Evolutionary conservation across 495 filamentous ascomycete species (phyloP).

Genomic region (Clavariopsis aquatica): DNA sequence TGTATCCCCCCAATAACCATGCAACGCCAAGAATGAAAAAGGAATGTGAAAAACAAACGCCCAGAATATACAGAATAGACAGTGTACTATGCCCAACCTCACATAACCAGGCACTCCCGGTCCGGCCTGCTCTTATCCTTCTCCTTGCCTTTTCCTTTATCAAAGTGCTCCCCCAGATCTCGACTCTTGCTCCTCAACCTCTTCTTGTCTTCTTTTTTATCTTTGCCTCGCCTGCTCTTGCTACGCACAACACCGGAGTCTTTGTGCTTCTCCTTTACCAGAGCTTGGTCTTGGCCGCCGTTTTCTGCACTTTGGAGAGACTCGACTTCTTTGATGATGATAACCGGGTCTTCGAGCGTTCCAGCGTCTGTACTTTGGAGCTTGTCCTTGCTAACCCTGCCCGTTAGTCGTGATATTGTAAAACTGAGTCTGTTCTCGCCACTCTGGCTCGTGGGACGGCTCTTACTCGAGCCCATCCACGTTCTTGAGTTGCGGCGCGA

Average conservation of each 20-base stretch:
- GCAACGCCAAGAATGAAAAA: conserved; percentile 9
- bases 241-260: conserved; percentile 45
- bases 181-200: conserved; percentile 49
- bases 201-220: conserved; percentile 50
- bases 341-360: conserved; percentile 14
- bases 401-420: conserved; percentile 66
- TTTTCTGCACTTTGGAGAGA: conserved; percentile 8
- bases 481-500: conserved; percentile 63
- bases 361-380: conserved; percentile 17
- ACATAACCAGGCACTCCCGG: conserved; percentile 69
- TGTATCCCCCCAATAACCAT: background rate
- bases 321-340: conserved; percentile 28
- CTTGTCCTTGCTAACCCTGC: conserved; percentile 44
- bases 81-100: too few relatives aligned
- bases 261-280: conserved; percentile 32
- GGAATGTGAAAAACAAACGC: background rate
- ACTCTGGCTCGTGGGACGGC: conserved; percentile 66
- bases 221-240: conserved; percentile 43
- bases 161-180: conserved; percentile 30
- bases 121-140: conserved; percentile 53
- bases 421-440: conserved; percentile 67
- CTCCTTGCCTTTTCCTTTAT: conserved; percentile 45
- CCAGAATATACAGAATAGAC: background rate
- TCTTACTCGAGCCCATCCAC: conserved; percentile 56
- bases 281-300: conserved; percentile 49